Percentiles rank a stretch among this genome's conserved stretches.
These are phyloP conservation scores for Fusarium globosum DNA, from an alignment of 2,329 filamentous ascomycete species.

Conservation along the genomic window DNA sequence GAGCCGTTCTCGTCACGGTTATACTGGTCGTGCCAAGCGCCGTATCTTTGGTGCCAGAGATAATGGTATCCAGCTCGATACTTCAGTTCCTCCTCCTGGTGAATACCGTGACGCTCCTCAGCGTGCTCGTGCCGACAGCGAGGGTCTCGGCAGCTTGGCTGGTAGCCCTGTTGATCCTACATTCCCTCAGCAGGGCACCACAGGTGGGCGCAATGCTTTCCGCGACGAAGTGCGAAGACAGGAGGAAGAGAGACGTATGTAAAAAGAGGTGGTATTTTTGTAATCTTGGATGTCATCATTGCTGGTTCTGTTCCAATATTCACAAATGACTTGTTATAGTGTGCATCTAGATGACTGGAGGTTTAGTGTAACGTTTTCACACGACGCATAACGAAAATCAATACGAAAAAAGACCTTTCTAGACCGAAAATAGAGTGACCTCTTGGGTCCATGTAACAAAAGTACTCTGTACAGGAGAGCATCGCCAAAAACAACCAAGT, in stretches of 20 bases:
- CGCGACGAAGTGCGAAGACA: constrained; percentile 63
- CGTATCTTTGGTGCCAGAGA: constrained; percentile 52
- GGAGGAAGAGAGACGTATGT: constrained; percentile 51
- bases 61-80: constrained; percentile 59
- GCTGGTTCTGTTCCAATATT: constrained; percentile 1
- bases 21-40: constrained; percentile 54
- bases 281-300: not conserved
- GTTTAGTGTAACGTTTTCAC: constrained; percentile 38
- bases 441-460: not conserved
- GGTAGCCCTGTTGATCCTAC: constrained; percentile 58
- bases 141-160: constrained; percentile 61
- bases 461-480: not conserved
- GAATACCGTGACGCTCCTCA: constrained; percentile 53
- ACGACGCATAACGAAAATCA: constrained; percentile 41
- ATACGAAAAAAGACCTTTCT: constrained; percentile 39
- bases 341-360: constrained; percentile 11
- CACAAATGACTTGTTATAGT: constrained; percentile 25
- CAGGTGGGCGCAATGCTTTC: constrained; percentile 57
- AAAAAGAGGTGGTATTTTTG: constrained; percentile 10
- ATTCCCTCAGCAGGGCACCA: constrained; percentile 53
- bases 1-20: constrained; percentile 58
- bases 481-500: constrained; percentile 3
- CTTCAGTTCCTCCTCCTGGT: constrained; percentile 44
- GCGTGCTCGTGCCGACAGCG: constrained; percentile 54
- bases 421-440: constrained; percentile 6